Conservation (phyloP, 257 asterid species). For the Solanum phureja region DNA sequence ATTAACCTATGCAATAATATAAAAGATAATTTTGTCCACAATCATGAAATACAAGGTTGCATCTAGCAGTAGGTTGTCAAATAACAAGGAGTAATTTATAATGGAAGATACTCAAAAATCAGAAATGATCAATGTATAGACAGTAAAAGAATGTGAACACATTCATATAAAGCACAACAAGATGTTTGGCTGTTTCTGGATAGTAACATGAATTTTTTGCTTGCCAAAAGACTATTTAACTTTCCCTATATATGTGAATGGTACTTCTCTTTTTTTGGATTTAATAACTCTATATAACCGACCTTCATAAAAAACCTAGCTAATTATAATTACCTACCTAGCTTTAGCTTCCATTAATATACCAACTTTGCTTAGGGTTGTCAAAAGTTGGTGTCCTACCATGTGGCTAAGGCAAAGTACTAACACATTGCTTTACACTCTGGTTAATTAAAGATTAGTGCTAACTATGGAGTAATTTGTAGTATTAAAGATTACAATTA, state of each 20-base stretch:
- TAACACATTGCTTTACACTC: not conserved
- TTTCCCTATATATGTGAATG: not conserved
- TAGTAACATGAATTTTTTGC: constrained; percentile 1
- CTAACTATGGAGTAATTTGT: not conserved
- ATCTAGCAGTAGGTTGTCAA: not conserved
- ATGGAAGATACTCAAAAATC: not conserved
- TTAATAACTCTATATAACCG: not conserved
- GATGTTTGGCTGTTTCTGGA: constrained; percentile 11
- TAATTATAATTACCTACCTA: constrained; percentile 6
- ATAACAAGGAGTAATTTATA: not conserved
- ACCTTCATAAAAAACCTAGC: not conserved
- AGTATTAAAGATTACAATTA: not conserved
- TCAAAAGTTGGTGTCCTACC: constrained; percentile 18
- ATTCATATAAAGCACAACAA: not conserved
- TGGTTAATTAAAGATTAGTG: not conserved
- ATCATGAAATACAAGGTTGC: not conserved
- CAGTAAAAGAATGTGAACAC: not conserved
- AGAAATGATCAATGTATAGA: not conserved
- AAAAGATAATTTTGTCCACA: not conserved
- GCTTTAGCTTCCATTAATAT: constrained; percentile 4
- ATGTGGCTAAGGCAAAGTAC: constrained; percentile 18
- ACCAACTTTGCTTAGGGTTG: constrained; percentile 1
- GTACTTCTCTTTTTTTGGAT: not conserved
- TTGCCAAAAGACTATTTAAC: not conserved
- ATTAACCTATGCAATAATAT: not conserved